Evolutionary conservation across 441 rosid species (phyloP), one percentile per base, ranked within the genome.

Genomic region (Erodium texanum): DNA sequence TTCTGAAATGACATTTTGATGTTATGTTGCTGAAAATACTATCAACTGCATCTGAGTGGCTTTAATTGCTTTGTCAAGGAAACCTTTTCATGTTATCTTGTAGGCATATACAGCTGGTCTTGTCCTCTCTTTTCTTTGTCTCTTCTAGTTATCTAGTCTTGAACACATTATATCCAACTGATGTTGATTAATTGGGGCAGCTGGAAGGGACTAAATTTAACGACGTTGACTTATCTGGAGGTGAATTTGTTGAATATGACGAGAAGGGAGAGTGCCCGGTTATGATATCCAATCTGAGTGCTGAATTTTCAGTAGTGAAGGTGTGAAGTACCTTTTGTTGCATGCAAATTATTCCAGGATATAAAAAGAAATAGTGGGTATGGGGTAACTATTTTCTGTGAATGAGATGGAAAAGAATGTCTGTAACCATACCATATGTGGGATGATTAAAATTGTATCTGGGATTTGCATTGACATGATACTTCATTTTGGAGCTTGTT

Each of bases 181-280:
- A 62, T 16, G 19, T 23, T 15, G n/a, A 64, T 62, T 71, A 34
- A 27, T 58, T 70, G 65, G 32, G 68, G 78, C 74, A 90, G 97
- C 54, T 72, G 74, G 81, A 78, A 62, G 97, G 97, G 73, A 85
- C 93, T 32, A 82, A 80, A 68, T 93, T 79, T 68, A 91, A 87
- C 61, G 79, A 67, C 32, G 75, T 90, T 32, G 98, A 93, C 76
- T 78, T 93, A 81, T 90, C 93, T 54, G 89, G 76, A 11, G 98
- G 78, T 10, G 96, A 93, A 36, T 87, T 80, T 50, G 71, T 84
- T 11, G 98, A 93, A 56, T 93, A 93, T 9, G 94, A 90, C 70
- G 98, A 89, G 86, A 89, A 90, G 77, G 96, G 97, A 24, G 88
- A 82, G 83, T 87, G 87, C 74, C 93, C 96, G 0, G 97, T 89